Percentiles rank a stretch among this genome's conserved stretches.
phyloP scores from a whole-genome alignment of 116 monocot genomes.

The Papilionanthe hybrid region DNA sequence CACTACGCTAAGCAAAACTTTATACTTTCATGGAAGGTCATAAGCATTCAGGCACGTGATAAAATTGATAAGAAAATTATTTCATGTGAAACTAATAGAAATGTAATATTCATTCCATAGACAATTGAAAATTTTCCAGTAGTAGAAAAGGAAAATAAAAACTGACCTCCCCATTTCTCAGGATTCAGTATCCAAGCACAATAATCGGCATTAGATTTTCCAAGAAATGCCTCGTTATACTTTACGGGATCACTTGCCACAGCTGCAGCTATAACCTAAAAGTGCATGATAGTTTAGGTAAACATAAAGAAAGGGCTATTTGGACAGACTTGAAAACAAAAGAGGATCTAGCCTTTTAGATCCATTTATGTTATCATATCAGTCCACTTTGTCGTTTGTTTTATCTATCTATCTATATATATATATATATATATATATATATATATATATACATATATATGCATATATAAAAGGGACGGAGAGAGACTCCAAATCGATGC shows the following conservation, averaged over 20 bases:
- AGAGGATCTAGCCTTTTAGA: neutral
- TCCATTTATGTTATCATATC: too few relatives aligned
- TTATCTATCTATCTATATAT: too few relatives aligned
- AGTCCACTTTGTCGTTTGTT: too few relatives aligned
- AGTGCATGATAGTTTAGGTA: neutral
- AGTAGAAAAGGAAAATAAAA: neutral
- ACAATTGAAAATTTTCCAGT: neutral
- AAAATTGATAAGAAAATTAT: neutral
- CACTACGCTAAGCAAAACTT: neutral
- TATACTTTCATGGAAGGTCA: neutral
- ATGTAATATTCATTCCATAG: neutral
- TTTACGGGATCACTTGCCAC: constrained; percentile 74
- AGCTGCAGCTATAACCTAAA: constrained; percentile 82
- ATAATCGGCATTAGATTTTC: constrained; percentile 78
- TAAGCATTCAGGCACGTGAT: neutral
- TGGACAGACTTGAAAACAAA: neutral
- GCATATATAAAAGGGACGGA: too few relatives aligned
- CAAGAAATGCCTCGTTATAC: constrained; percentile 88
- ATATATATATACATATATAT: too few relatives aligned
- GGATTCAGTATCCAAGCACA: constrained; percentile 80
- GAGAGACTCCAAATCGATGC: too few relatives aligned
- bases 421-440: too few relatives aligned
- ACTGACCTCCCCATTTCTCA: constrained; percentile 96
- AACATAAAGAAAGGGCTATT: neutral
- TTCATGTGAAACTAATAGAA: neutral